phyloP scores from a whole-genome alignment of 495 filamentous ascomycete genomes.

The Lasiosphaeria miniovina region DNA sequence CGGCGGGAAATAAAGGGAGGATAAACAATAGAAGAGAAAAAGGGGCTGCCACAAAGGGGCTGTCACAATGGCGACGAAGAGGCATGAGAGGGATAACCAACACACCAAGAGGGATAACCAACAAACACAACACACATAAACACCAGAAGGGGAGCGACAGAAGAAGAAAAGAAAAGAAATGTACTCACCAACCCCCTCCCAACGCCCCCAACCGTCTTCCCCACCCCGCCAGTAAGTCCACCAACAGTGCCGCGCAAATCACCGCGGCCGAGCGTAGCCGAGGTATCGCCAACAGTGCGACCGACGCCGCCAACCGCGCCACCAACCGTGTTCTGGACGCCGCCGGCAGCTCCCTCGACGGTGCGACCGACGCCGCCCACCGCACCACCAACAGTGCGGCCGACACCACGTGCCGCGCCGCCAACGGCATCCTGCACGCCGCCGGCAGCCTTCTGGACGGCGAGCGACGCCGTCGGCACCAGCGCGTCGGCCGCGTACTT shows the following conservation, averaged over 20 bases:
- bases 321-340: slow-evolving; percentile 17
- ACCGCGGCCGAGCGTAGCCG: slow-evolving; percentile 22
- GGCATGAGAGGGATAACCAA: too few relatives aligned
- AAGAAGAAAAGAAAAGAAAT: slow-evolving; percentile 3
- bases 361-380: slow-evolving; percentile 15
- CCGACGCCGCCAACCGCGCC: slow-evolving; percentile 8
- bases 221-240: slow-evolving; percentile 21
- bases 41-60: too few relatives aligned
- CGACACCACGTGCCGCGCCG: background rate
- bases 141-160: background rate
- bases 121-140: background rate
- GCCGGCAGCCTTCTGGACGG: background rate
- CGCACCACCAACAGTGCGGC: slow-evolving; percentile 3
- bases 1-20: too few relatives aligned
- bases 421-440: background rate
- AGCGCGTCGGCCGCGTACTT: slow-evolving; percentile 24
- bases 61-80: too few relatives aligned
- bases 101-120: background rate
- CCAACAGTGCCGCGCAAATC: slow-evolving; percentile 25
- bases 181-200: slow-evolving; percentile 22
- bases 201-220: slow-evolving; percentile 25
- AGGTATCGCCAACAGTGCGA: slow-evolving; percentile 22
- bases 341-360: slow-evolving; percentile 13
- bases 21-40: too few relatives aligned
- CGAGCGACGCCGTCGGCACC: slow-evolving; percentile 19